A percentile compares a stretch with the other conserved stretches of the same genome.
These are phyloP conservation scores for Eutypa lata DNA, from an alignment of 2,329 filamentous ascomycete species.

Conservation along the genomic window DNA sequence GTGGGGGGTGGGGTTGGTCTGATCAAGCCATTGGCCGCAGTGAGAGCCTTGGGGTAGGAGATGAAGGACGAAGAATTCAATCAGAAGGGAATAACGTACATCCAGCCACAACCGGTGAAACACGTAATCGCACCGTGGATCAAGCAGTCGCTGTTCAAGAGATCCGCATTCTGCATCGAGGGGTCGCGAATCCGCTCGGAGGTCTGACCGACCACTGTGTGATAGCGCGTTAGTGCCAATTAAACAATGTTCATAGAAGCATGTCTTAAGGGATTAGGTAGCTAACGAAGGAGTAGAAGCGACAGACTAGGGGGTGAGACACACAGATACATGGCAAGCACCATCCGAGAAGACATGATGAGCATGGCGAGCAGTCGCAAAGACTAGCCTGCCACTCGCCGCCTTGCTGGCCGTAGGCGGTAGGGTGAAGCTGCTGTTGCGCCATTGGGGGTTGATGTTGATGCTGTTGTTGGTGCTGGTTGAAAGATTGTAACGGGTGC, in stretches of 20 bases:
- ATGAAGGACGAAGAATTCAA: too few species aligned
- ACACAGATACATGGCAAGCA: slow-evolving; percentile 30
- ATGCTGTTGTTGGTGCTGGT: slow-evolving; percentile 4
- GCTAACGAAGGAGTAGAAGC: too few species aligned
- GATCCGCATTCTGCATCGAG: slow-evolving; percentile 22
- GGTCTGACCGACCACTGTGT: slow-evolving; percentile 28
- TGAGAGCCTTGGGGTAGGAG: too few species aligned
- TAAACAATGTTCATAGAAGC: too few species aligned
- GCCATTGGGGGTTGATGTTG: neutral
- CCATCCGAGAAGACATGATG: slow-evolving; percentile 23
- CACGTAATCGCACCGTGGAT: slow-evolving; percentile 21
- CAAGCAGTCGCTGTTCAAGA: slow-evolving; percentile 27
- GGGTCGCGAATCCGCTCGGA: slow-evolving; percentile 28
- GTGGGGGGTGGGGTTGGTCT: too few species aligned
- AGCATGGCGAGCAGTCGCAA: slow-evolving; percentile 26
- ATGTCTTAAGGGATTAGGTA: too few species aligned
- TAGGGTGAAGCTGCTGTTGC: slow-evolving; percentile 2
- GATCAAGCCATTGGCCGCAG: too few species aligned
- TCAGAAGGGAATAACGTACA: slow-evolving; percentile 19
- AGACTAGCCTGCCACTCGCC: slow-evolving; percentile 27
- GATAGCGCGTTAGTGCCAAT: neutral
- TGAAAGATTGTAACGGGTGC: too few species aligned
- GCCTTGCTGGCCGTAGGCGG: slow-evolving; percentile 18
- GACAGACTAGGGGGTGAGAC: slow-evolving; percentile 1
- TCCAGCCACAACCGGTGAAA: slow-evolving; percentile 27